Base-by-base conservation (phyloP, 164 flowering plant genomes). In the Dillenia suffruticosa region DNA sequence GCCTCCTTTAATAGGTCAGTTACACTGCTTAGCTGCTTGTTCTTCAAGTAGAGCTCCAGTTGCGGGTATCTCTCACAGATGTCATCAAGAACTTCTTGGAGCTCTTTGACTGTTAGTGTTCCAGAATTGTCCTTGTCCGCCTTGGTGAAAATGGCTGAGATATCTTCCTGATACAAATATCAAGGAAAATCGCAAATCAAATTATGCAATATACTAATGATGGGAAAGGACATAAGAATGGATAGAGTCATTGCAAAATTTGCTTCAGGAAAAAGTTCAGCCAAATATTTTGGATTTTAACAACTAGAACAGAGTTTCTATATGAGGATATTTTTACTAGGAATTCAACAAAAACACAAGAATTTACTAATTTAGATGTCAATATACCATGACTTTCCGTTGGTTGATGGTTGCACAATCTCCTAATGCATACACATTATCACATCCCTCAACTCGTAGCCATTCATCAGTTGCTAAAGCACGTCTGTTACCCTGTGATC, bases 391-490 rank as follows among this genome's bases (percentile, higher is more conserved):
- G 85, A 93, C 90, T 86, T 76, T 90, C 13, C 97, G 89, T 66
- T 93, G 98, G 74, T 87, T 86, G 48, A 88, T 83, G 9, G 86
- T 84, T 14, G 98, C 97, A 71, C 97, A 90, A 64, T 93, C 98
- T 66, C 98, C 98, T 22, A 93, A 73, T 24, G 97, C 97, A 73
- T 90, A 93, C 26, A 93, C 72, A 61, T 60, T 57, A 62, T 82
- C 82, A 62, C 69, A 60, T 59, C 92, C 94, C 60, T 82, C 89
- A 43, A 93, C 96, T 51, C 98, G 80, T 32, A 93, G 85, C 98
- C 98, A 93, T 61, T 93, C 98, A 79, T 93, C 96, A 58, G 98
- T 93, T 58, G 90, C 91, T 59, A 93, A 74, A 57, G 68, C 96
- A 67, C 96, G 96, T 66, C 98, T 81, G 61, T 80, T 82, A 15